Evolutionary conservation across 768 basidiomycete genomes (phyloP).

Genomic region (Dendrothele bispora): DNA sequence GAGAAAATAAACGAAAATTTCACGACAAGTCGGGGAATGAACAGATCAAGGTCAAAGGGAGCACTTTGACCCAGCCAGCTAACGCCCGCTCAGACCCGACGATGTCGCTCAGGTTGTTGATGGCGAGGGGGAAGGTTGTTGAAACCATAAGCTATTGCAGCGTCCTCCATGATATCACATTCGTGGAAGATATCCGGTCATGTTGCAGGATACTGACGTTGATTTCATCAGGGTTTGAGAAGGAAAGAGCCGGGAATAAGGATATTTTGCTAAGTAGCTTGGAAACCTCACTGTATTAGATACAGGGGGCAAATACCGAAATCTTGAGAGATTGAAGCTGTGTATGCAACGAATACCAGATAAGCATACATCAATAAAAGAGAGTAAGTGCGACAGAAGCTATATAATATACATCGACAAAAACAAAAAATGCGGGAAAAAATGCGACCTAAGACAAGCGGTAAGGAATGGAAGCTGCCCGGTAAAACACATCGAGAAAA

Average conservation of each 20-base stretch:
- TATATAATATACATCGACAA: no score
- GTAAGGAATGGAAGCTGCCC: no score
- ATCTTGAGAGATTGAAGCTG: no score
- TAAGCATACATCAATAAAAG: no score
- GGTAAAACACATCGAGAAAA: no score
- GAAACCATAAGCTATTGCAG: slow-evolving; percentile 96
- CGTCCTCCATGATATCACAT: slow-evolving; percentile 98
- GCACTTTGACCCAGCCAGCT: slow-evolving; percentile 94
- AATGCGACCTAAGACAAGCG: no score
- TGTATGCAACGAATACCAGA: no score
- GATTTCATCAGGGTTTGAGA: slow-evolving; percentile 64
- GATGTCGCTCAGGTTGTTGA: slow-evolving; percentile 88
- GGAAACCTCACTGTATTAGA: slow-evolving; percentile 70
- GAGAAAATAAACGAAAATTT: no score
- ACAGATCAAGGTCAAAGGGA: slow-evolving; percentile 89
- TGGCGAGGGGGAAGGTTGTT: slow-evolving; percentile 89
- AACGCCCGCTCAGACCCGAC: slow-evolving; percentile 89
- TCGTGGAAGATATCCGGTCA: slow-evolving; percentile 97
- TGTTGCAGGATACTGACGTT: slow-evolving; percentile 84
- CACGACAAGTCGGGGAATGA: no score
- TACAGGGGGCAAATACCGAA: no score
- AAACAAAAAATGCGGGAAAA: no score
- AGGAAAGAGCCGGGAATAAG: slow-evolving; percentile 53
- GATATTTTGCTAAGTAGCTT: slow-evolving; percentile 85
- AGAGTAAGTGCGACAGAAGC: no score